Conservation (phyloP, 495 filamentous ascomycete species). For the Polyplosphaeria fusca region DNA sequence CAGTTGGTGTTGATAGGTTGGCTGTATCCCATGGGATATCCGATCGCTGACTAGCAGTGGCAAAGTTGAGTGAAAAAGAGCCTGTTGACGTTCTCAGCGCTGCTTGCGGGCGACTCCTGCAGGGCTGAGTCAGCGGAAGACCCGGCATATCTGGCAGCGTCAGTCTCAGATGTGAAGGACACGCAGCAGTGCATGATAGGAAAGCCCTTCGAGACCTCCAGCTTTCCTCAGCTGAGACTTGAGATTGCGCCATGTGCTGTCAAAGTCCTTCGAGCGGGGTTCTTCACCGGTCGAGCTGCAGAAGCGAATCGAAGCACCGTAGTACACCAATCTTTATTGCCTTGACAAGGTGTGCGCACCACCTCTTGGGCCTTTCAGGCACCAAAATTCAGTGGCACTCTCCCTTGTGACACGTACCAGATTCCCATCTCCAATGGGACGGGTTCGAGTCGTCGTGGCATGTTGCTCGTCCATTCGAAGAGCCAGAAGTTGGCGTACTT, state of each 20-base stretch:
- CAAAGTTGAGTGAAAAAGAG: too few relatives aligned
- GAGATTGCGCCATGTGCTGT: too few relatives aligned
- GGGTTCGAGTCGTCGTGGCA: background rate
- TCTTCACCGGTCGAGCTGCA: background rate
- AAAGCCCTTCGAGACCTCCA: too few relatives aligned
- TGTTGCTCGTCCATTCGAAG: background rate
- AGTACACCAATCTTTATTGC: background rate
- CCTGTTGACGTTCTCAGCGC: too few relatives aligned
- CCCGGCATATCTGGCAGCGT: background rate
- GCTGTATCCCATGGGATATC: too few relatives aligned
- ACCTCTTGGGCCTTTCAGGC: background rate
- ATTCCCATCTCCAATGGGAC: constrained; percentile 1
- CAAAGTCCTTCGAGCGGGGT: background rate
- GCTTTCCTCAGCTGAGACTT: too few relatives aligned
- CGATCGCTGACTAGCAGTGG: too few relatives aligned
- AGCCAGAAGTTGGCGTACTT: background rate
- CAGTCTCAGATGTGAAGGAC: too few relatives aligned
- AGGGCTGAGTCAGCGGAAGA: background rate
- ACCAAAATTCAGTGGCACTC: background rate
- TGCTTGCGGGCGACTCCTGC: too few relatives aligned
- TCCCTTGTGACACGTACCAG: constrained; percentile 1
- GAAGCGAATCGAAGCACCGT: background rate
- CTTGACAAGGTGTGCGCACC: background rate
- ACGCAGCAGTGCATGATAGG: too few relatives aligned
- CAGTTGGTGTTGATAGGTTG: too few relatives aligned